A percentile compares a stretch with the other conserved stretches of the same genome.
Evolutionary conservation across 164 flowering plant genomes (phyloP).

Genomic region (Vitis amurensis): DNA sequence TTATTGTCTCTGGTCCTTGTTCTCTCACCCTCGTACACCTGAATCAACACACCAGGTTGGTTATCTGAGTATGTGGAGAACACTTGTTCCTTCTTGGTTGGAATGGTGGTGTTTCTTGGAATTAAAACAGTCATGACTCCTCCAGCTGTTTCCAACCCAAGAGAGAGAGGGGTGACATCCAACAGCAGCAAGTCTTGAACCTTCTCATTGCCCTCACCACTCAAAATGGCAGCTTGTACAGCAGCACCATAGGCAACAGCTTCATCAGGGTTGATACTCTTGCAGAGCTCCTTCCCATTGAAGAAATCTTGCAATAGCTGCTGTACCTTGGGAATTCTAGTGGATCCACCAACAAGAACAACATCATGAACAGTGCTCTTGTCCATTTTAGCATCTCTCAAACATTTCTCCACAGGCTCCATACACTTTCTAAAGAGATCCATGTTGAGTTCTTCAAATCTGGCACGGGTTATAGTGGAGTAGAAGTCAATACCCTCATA

Average conservation of each 20-base stretch:
- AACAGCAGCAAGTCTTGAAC: slow-evolving; percentile 18
- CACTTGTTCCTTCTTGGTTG: slow-evolving; percentile 22
- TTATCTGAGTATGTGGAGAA: slow-evolving; percentile 22
- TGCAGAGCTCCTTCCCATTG: slow-evolving; percentile 33
- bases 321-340: slow-evolving; percentile 35
- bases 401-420: slow-evolving; percentile 18
- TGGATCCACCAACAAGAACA: slow-evolving; percentile 9
- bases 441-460: slow-evolving; percentile 1
- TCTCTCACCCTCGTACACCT: slow-evolving; percentile 34
- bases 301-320: slow-evolving; percentile 35
- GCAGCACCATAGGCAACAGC: slow-evolving; percentile 37
- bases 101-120: slow-evolving; percentile 35
- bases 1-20: slow-evolving; percentile 32
- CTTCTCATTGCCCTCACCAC: slow-evolving; percentile 30
- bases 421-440: no score
- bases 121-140: slow-evolving; percentile 12
- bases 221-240: slow-evolving; percentile 28
- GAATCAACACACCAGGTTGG: slow-evolving; percentile 30
- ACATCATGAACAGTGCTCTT: slow-evolving; percentile 29
- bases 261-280: slow-evolving; percentile 37
- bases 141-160: slow-evolving; percentile 25
- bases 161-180: no score
- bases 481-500: slow-evolving; percentile 33
- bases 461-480: slow-evolving; percentile 24
- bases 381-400: slow-evolving; percentile 36